Conservation (phyloP, 1,284 basidiomycete genomes). For the Pholiota adiposa region DNA sequence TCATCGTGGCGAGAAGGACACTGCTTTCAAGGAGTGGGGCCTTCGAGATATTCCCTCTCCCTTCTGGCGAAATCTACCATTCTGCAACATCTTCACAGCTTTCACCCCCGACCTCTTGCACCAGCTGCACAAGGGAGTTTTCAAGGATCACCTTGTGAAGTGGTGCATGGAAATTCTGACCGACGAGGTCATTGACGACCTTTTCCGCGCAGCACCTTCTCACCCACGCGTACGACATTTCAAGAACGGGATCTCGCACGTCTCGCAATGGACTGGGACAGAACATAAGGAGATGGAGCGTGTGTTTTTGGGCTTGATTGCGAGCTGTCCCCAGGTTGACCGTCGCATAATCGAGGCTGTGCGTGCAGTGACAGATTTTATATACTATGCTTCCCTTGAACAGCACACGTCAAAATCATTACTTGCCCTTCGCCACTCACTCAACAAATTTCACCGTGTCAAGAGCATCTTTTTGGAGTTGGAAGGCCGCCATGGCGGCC, state of each 20-base stretch:
- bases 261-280: conserved; percentile 31
- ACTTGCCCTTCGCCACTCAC: conserved; percentile 12
- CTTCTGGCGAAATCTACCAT: conserved; percentile 38
- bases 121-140: conserved; percentile 42
- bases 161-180: conserved; percentile 27
- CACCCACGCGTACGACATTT: conserved; percentile 32
- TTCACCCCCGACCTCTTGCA: conserved; percentile 38
- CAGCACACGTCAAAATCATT: conserved; percentile 25
- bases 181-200: conserved; percentile 31
- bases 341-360: too few relatives aligned
- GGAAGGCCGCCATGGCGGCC: conserved; percentile 11
- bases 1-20: too few relatives aligned
- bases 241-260: conserved; percentile 32
- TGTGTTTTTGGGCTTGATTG: too few relatives aligned
- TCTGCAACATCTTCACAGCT: conserved; percentile 33
- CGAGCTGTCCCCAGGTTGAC: too few relatives aligned
- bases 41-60: conserved; percentile 24
- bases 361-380: conserved; percentile 37
- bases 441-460: conserved; percentile 20
- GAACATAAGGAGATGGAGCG: too few relatives aligned
- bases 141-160: conserved; percentile 38
- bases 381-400: conserved; percentile 29
- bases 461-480: conserved; percentile 23
- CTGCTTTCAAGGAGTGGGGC: too few relatives aligned
- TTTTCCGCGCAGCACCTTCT: conserved; percentile 27